Evolutionary conservation across 2,329 filamentous ascomycete genomes (phyloP).

Genomic region (Penicillium sp.): DNA sequence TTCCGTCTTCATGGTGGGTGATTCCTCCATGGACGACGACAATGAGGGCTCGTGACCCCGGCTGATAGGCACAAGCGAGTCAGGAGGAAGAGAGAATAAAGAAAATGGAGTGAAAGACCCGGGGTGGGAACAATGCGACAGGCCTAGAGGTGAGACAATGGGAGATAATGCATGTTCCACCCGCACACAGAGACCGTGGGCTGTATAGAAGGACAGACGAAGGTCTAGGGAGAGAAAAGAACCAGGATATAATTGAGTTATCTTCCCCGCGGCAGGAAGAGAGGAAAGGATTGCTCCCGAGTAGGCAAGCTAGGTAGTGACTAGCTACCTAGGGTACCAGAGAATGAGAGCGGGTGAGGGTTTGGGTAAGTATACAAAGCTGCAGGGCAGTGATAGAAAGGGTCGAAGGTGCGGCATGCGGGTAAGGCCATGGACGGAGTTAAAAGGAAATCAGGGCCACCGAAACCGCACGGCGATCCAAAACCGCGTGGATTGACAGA

Average conservation of each 20-base stretch:
- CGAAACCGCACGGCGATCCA: slow-evolving; percentile 21
- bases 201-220: slow-evolving; percentile 35
- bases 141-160: slow-evolving; percentile 45
- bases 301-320: too few relatives aligned
- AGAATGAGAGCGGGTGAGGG: slow-evolving; percentile 4
- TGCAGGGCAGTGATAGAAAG: slow-evolving; percentile 22
- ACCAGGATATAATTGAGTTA: too few relatives aligned
- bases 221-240: too few relatives aligned
- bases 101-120: slow-evolving; percentile 25
- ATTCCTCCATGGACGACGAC: slow-evolving; percentile 44
- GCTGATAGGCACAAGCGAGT: neutral
- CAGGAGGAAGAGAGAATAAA: slow-evolving; percentile 24
- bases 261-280: too few relatives aligned
- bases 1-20: slow-evolving; percentile 46
- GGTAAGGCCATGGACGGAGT: slow-evolving; percentile 31
- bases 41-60: neutral
- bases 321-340: neutral
- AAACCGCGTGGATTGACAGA: slow-evolving; percentile 24
- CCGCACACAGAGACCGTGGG: slow-evolving; percentile 42
- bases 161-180: slow-evolving; percentile 51
- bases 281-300: too few relatives aligned
- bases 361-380: slow-evolving; percentile 21
- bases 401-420: slow-evolving; percentile 21
- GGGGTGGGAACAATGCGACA: slow-evolving; percentile 22
- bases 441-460: slow-evolving; percentile 25